Percentiles rank a stretch among this genome's conserved stretches.
These are phyloP conservation scores for Lichenothelia convexa DNA, from an alignment of 495 filamentous ascomycete genomes.

Conservation along the genomic window DNA sequence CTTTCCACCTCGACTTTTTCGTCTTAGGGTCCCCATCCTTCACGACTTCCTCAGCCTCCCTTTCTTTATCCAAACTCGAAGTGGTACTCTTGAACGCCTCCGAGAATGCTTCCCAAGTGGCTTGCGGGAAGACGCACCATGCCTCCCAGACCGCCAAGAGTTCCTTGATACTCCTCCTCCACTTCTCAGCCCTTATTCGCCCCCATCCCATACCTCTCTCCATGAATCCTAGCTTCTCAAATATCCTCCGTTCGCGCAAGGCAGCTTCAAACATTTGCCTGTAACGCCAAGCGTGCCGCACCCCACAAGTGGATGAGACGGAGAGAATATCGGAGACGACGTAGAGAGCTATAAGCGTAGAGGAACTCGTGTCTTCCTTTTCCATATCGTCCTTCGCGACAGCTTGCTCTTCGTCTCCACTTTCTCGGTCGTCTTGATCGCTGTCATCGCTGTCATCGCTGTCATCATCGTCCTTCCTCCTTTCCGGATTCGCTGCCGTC, in stretches of 20 bases:
- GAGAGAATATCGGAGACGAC: conserved; percentile 78
- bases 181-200: conserved; percentile 69
- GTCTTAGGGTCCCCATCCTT: conserved; percentile 14
- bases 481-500: conserved; percentile 39
- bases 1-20: conserved; percentile 44
- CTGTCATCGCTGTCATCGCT: conserved; percentile 23
- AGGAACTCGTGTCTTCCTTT: conserved; percentile 44
- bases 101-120: conserved; percentile 54
- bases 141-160: conserved; percentile 73
- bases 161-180: conserved; percentile 59
- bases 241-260: conserved; percentile 49
- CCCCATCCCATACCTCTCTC: conserved; percentile 69
- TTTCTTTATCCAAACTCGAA: conserved; percentile 40
- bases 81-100: conserved; percentile 49
- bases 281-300: conserved; percentile 82
- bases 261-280: conserved; percentile 67
- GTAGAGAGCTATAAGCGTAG: conserved; percentile 70
- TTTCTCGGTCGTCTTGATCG: too few species aligned
- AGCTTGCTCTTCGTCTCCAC: conserved; percentile 27
- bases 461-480: conserved; percentile 15
- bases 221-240: conserved; percentile 64
- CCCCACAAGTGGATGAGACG: conserved; percentile 62
- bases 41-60: conserved; percentile 10
- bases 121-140: conserved; percentile 70
- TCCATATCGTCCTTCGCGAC: conserved; percentile 25